A percentile compares a stretch with the other conserved stretches of the same genome.
Evolutionary conservation across 2,329 filamentous ascomycete species (phyloP).

Genomic region (Aspergillus thermomutatus): DNA sequence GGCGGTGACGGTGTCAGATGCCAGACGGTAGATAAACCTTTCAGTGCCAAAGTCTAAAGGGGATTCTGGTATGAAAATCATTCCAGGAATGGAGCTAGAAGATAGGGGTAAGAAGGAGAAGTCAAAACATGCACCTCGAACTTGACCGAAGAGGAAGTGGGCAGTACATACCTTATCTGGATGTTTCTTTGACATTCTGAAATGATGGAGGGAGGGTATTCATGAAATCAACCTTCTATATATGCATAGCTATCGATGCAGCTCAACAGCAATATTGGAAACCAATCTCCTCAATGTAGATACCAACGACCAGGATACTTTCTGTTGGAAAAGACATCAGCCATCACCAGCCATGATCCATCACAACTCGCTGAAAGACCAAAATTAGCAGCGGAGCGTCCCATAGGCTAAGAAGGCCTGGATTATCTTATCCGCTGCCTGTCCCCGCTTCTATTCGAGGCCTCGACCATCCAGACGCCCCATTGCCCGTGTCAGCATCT

Average conservation of each 20-base stretch:
- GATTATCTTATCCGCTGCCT: slow-evolving; percentile 10
- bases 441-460: slow-evolving; percentile 21
- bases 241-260: background rate
- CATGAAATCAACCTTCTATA: background rate
- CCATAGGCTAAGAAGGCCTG: slow-evolving; percentile 7
- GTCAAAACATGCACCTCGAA: background rate
- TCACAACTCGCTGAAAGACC: slow-evolving; percentile 9
- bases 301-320: background rate
- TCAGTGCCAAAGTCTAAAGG: background rate
- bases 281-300: background rate
- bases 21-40: background rate
- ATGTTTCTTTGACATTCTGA: background rate
- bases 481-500: background rate
- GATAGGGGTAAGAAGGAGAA: background rate
- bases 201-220: background rate
- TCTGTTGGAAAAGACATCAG: background rate
- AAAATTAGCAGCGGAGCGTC: slow-evolving; percentile 15
- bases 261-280: background rate
- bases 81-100: background rate
- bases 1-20: slow-evolving; percentile 16
- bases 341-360: background rate
- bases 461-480: slow-evolving; percentile 16
- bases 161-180: background rate
- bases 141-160: background rate
- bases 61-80: background rate